Evolutionary conservation across 2,329 filamentous ascomycete species (phyloP).

Genomic region (Aspergillus cejpii): DNA sequence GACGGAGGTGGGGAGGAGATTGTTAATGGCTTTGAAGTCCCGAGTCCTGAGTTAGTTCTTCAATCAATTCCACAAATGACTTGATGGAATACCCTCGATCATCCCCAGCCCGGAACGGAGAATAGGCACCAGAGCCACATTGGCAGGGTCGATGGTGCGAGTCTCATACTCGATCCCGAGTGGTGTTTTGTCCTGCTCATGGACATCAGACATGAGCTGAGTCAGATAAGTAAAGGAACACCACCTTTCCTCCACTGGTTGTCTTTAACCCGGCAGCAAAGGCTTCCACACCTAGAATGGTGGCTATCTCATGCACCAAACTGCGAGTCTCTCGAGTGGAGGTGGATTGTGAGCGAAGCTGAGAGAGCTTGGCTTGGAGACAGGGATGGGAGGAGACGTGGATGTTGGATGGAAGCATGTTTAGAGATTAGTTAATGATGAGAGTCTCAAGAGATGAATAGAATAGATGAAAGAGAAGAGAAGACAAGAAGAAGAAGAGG

Average conservation of each 20-base stretch:
- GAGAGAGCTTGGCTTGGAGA: conserved; percentile 78
- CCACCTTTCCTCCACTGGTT: conserved; percentile 58
- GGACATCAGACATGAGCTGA: not conserved
- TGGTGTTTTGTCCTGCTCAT: conserved; percentile 64
- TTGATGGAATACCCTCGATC: conserved; percentile 60
- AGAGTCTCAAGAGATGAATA: too few species aligned
- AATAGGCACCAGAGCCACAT: conserved; percentile 80
- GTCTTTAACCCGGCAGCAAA: conserved; percentile 57
- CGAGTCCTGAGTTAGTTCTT: conserved; percentile 5
- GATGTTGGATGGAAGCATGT: conserved; percentile 47
- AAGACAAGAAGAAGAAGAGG: conserved; percentile 2
- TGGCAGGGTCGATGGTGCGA: conserved; percentile 55
- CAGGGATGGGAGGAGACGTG: conserved; percentile 83
- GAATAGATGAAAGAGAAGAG: not conserved
- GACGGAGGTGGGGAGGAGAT: conserved; percentile 70
- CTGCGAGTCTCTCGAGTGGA: conserved; percentile 69
- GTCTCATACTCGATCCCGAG: conserved; percentile 70
- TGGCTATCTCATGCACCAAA: conserved; percentile 77
- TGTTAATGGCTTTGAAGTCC: conserved; percentile 62
- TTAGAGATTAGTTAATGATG: too few species aligned
- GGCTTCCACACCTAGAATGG: conserved; percentile 77
- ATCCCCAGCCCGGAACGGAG: conserved; percentile 87
- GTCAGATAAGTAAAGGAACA: not conserved
- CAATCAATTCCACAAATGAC: conserved; percentile 4
- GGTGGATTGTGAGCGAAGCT: conserved; percentile 68